A percentile compares a stretch with the other conserved stretches of the same genome.
These are phyloP conservation scores for Myxozyma neotropica DNA, from an alignment of 805 yeast genomes.

Conservation along the genomic window DNA sequence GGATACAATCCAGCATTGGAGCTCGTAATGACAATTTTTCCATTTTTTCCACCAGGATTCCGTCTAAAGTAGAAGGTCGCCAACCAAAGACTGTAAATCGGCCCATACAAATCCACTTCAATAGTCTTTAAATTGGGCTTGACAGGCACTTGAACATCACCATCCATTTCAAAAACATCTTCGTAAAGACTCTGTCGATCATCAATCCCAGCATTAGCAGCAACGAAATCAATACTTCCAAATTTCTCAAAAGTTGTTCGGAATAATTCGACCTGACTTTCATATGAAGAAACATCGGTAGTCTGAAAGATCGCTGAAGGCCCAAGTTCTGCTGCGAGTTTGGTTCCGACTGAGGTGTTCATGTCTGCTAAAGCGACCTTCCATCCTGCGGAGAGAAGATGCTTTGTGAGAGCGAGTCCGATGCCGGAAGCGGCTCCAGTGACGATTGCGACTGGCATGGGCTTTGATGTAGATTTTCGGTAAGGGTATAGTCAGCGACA, in stretches of 20 bases:
- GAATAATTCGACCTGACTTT: slow-evolving; percentile 15
- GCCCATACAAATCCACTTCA: slow-evolving; percentile 16
- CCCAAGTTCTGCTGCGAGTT: background rate
- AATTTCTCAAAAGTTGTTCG: slow-evolving; percentile 12
- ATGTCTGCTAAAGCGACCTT: slow-evolving; percentile 17
- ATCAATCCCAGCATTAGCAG: slow-evolving; percentile 21
- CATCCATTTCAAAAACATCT: slow-evolving; percentile 1
- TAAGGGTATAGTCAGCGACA: background rate
- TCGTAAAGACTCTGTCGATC: slow-evolving; percentile 10
- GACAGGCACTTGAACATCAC: slow-evolving; percentile 4
- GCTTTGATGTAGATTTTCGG: too few species aligned
- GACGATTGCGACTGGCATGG: slow-evolving; percentile 21
- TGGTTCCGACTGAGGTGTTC: background rate
- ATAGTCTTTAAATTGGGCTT: slow-evolving; percentile 12
- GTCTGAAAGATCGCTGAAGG: background rate
- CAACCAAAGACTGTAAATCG: slow-evolving; percentile 12
- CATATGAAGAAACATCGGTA: slow-evolving; percentile 19
- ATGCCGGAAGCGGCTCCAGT: slow-evolving; percentile 27
- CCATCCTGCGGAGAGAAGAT: slow-evolving; percentile 8
- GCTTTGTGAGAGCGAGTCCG: slow-evolving; percentile 19
- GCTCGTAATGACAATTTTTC: slow-evolving; percentile 9
- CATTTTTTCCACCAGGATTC: slow-evolving; percentile 12
- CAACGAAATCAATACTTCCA: slow-evolving; percentile 14
- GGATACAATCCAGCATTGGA: slow-evolving; percentile 16
- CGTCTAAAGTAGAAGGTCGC: slow-evolving; percentile 13